Evolutionary conservation across 1,284 basidiomycete species (phyloP), one percentile per base, ranked within the genome.

Genomic region (Tetrapyrgos nigripes): DNA sequence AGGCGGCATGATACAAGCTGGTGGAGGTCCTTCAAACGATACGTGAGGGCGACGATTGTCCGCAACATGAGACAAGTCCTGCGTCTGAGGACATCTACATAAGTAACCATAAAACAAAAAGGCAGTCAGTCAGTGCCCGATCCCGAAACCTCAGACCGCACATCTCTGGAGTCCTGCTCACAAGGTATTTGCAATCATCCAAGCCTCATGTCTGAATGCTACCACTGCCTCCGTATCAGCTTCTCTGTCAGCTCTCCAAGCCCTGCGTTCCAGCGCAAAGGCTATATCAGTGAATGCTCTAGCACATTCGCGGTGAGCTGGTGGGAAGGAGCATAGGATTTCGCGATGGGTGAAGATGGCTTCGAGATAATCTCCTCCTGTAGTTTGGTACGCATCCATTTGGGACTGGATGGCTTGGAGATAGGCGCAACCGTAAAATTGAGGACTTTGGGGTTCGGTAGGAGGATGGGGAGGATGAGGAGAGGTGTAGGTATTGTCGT

Each of bases 291-390:
- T 83, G 71, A 89, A 84, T 24, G 76, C 86, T 55, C 78, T 73
- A 48, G 86, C 83, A 74, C 89, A 91, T 27, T 81, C 79, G 58
- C 64, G 72, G 74, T 91, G 89, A 8, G 76, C 85, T 51, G 75
- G 74, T 27, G 88, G 89, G 66, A 76, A 85, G 9, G 85, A 81
- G 61, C 73, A 75, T 61, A 87, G 77, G 40, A 87, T 82, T 69
- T 87, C 84, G 67, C 89, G 87, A 73, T 91, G 89, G 2, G 84
- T 85, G 73, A 90, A 89, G 64, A 91, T 86, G 52, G 82, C 78
- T 66, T 91, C 89, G 72, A 91, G 82, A 68, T 90, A 91, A 60
- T 83, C 88, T 64, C 88, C 89, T 74, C 80, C 79, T 54, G 87
- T 87, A 55, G 86, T 89, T 65, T 74, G 70, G 68, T 78, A 84